phyloP scores from a whole-genome alignment of 176 grass and related monocot species.

The Hyparrhenia diplandra region DNA sequence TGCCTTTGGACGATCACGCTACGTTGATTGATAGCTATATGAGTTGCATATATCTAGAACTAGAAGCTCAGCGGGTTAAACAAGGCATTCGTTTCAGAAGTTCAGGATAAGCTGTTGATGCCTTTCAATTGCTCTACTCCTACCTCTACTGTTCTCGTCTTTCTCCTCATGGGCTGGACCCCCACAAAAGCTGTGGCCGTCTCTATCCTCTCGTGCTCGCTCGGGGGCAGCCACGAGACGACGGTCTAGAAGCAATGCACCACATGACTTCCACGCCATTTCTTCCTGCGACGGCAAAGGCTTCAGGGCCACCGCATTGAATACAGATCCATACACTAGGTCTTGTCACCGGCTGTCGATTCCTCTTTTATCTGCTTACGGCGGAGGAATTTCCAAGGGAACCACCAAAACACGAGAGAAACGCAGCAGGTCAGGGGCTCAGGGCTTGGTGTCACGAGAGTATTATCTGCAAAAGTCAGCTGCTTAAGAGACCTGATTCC shows the following conservation, averaged over 20 bases:
- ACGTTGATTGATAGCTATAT: too few species aligned
- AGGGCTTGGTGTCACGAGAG: not conserved
- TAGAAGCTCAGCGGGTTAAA: not conserved
- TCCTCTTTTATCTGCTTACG: not conserved
- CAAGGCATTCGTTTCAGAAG: too few species aligned
- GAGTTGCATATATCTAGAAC: not conserved
- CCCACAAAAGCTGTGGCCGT: not conserved
- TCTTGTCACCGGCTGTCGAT: not conserved
- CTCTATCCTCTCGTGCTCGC: slow-evolving; percentile 16
- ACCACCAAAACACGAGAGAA: not conserved
- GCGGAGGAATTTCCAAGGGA: not conserved
- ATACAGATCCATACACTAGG: not conserved
- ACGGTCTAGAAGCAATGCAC: slow-evolving; percentile 47
- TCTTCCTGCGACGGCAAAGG: slow-evolving; percentile 19
- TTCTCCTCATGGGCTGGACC: not conserved
- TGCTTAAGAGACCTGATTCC: not conserved
- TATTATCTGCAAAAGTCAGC: not conserved
- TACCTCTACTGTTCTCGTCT: not conserved
- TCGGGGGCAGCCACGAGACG: not conserved
- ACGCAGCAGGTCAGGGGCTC: not conserved
- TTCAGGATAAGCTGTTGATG: not conserved
- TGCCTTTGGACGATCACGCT: not conserved
- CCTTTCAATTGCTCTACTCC: not conserved
- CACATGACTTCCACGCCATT: slow-evolving; percentile 50
- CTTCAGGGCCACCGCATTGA: slow-evolving; percentile 14